Evolutionary conservation across 2,329 filamentous ascomycete genomes (phyloP), one percentile per base, ranked within the genome.

Genomic region (Fusarium oxysporum): DNA sequence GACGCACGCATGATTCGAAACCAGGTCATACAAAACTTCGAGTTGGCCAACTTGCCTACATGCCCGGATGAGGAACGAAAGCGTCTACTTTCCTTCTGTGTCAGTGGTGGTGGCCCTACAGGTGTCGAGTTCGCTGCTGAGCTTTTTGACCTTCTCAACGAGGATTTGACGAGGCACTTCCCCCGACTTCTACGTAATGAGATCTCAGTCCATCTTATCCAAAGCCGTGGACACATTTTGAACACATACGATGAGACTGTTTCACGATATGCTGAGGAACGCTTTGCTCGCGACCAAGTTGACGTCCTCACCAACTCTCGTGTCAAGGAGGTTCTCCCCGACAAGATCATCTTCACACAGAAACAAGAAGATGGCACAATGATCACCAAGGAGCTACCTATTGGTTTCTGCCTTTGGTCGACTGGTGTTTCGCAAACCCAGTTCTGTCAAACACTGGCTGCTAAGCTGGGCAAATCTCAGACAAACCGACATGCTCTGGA

Each of bases 241-340:
- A 99, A 99, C 84, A 99, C 96, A 1, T 99, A 99, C 80, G 96
- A 99, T 74, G 96, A 99, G 83, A 92, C 94, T 0, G 88, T 99
- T 3, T 98, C 95, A 16, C 91, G 91, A 79, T 99, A 97, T 80
- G 96, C 96, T 25, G 96, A 99, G 83, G 90, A 93, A 59, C 92
- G 93, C 45, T 98, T 99, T 79, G 90, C 93, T 23, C 94, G 96
- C 78, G 96, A 99, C 80, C 91, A 95, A 75, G 92, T 99, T 63
- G 92, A 97, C 48, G 92, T 99, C 13, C 88, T 97, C 74, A 98
- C 95, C 59, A 98, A 98, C 81, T 92, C 96, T 3, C 90, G 96
- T 68, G 96, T 99, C 25, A 94, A 95, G 82, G 96, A 98, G 81
- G 95, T 99, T 21, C 88, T 88, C 47, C 82, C 89, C 0, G 94